Percentiles rank a stretch among this genome's conserved stretches.
phyloP scores from a whole-genome alignment of 352 stramenopile genomes.

The Plasmopara viticola region DNA sequence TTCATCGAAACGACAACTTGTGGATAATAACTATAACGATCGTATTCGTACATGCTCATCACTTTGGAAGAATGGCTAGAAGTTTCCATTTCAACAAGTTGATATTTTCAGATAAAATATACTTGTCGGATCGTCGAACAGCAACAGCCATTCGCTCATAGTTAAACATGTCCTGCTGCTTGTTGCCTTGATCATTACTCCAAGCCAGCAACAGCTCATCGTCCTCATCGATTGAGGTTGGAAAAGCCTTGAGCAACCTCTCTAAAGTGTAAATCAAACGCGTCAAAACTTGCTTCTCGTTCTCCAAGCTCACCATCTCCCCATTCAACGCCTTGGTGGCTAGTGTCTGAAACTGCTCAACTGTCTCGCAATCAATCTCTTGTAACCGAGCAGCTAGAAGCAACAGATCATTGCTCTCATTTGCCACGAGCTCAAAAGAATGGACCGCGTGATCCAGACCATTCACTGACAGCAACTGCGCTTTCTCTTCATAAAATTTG shows the following conservation, averaged over 20 bases:
- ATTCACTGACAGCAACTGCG: slow-evolving; percentile 32
- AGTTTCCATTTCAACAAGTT: slow-evolving; percentile 68
- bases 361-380: slow-evolving; percentile 46
- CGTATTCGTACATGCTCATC: too few species aligned
- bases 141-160: slow-evolving; percentile 51
- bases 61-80: slow-evolving; percentile 36
- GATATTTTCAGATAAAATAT: slow-evolving; percentile 59
- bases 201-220: slow-evolving; percentile 30
- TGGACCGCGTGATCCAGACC: slow-evolving; percentile 55
- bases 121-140: slow-evolving; percentile 51
- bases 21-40: too few species aligned
- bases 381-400: slow-evolving; percentile 58
- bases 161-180: slow-evolving; percentile 22
- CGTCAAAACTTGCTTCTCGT: slow-evolving; percentile 46
- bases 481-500: slow-evolving; percentile 41
- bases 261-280: slow-evolving; percentile 60
- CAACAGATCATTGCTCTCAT: slow-evolving; percentile 62
- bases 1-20: too few species aligned
- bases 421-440: slow-evolving; percentile 54
- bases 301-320: slow-evolving; percentile 44
- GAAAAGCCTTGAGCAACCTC: slow-evolving; percentile 48
- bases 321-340: slow-evolving; percentile 44
- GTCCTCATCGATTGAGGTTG: slow-evolving; percentile 36
- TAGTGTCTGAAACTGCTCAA: slow-evolving; percentile 28
- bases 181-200: slow-evolving; percentile 16